Evolutionary conservation across 257 asterid genomes (phyloP), one percentile per base, ranked within the genome.

Genomic region (Cruciata laevipes): DNA sequence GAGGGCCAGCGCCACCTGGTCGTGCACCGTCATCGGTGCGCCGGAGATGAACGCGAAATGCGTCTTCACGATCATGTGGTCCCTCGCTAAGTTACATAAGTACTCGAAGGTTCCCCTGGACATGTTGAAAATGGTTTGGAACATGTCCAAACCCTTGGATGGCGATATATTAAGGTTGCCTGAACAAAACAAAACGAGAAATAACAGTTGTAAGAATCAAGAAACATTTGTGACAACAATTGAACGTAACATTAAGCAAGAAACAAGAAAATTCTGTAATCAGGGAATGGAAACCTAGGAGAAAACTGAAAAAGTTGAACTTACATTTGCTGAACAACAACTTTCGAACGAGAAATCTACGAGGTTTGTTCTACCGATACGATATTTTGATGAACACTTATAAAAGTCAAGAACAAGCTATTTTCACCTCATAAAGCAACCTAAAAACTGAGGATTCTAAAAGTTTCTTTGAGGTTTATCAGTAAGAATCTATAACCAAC

Each of bases 1-100:
- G 21, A 93, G 76, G 8, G 96, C 94, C 38, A 90, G 63, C 35
- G 97, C 98, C 20, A 90, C 98, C 74, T 87, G 97, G 75, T 93
- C 95, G 9, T 77, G 52, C 16, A 90, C 40, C 2, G 89, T 74
- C 90, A 93, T 80, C 1, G 83, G 95, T 62, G 72, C 79, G 59
- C 98, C 98, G 21, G 75, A 83, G 51, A 75, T 58, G 72, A 86
- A 90, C 13, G 83, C 71, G 69, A 81, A 88, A 69, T 84, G 86
- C 4, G 96, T 74, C 71, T 81, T 86, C 21, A 82, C 71, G 76
- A 73, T 77, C 97, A 90, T 83, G 78, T 80, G 95, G 20, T 80
- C 92, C 71, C 83, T 77, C 24, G 83, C 97, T 0, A 93, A 80
- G 12, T 87, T 78, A 56, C 96, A 87, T 69, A 92, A 71, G 76